Base-by-base conservation (phyloP, 192 early-diverging fungal genomes). In the Coemansia sp. region DNA sequence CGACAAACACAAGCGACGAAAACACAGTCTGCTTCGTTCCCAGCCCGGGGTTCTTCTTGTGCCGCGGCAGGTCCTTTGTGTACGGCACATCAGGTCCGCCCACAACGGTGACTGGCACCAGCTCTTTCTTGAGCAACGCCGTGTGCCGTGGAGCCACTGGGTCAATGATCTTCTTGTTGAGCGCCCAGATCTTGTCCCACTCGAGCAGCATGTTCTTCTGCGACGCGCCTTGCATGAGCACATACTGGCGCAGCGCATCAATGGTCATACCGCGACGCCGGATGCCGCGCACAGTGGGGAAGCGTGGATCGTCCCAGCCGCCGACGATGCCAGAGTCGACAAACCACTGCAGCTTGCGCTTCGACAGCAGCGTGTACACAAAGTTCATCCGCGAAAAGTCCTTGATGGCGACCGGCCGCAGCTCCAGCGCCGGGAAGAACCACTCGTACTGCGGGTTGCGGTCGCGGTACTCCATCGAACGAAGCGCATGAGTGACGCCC, bases 161-260 rank as follows among this genome's bases (percentile, higher is more conserved):
- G 66, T 99, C 97, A 67, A 99, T 95, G 56, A 93, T 81, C 83
- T 94, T 93, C 75, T 94, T 95, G 86, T 99, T 99, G 39, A 91
- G 62, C 19, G 94, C 84, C 97, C 97, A 99, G 60, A 99, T 87
- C 83, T 99, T 99, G 83, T 99, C 97, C 97, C 97, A 99, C 79
- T 97, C 96, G 49, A 99, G 78, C 48, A 89, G 79, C 60, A 99
- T 84, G 53, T 85, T 88, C 83, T 92, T 94, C 76, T 97, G 94
- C 22, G 94, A 96, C 49, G 97, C 96, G 43, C 97, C 97, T 83
- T 98, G 96, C 90, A 92, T 97, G 48, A 98, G 73, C 66, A 96
- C 96, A 65, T 99, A 99, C 74, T 93, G 84, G 60, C 93, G 91
- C 73, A 99, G 83, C 1, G 97, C 96, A 66, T 98, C 92, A 62